Evolutionary conservation across 306 rosid species (phyloP).

Genomic region (Begonia fuchsioides): DNA sequence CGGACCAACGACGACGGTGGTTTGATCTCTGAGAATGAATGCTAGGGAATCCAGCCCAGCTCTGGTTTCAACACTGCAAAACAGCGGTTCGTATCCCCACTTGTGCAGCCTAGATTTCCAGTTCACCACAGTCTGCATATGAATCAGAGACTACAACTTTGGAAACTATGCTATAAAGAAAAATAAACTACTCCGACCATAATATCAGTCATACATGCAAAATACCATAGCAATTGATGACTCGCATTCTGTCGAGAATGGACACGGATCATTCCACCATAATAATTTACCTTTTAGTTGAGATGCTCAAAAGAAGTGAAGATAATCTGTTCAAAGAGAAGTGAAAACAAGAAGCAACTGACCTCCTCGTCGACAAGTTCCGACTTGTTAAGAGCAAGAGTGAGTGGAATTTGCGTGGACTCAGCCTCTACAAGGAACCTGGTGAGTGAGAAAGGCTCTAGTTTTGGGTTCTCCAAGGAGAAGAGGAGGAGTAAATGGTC

Average conservation of each 20-base stretch:
- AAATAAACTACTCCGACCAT: neutral
- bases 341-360: constrained; percentile 1
- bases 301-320: too few relatives aligned
- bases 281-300: too few relatives aligned
- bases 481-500: constrained; percentile 69
- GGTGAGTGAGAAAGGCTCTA: constrained; percentile 63
- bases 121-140: constrained; percentile 33
- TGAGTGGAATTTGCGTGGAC: constrained; percentile 63
- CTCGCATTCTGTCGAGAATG: neutral
- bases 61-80: constrained; percentile 75
- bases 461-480: constrained; percentile 67
- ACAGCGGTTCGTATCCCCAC: constrained; percentile 79
- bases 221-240: too few relatives aligned
- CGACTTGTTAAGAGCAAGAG: constrained; percentile 60
- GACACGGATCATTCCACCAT: neutral
- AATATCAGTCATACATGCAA: too few relatives aligned
- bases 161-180: constrained; percentile 2
- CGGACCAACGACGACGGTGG: constrained; percentile 80
- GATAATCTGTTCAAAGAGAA: neutral
- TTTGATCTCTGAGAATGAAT: constrained; percentile 58
- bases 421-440: constrained; percentile 77
- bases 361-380: constrained; percentile 87
- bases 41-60: constrained; percentile 63
- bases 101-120: constrained; percentile 63
- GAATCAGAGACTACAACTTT: constrained; percentile 6